Conservation (phyloP, 768 basidiomycete genomes). For the Guyanaporus albipodus region DNA sequence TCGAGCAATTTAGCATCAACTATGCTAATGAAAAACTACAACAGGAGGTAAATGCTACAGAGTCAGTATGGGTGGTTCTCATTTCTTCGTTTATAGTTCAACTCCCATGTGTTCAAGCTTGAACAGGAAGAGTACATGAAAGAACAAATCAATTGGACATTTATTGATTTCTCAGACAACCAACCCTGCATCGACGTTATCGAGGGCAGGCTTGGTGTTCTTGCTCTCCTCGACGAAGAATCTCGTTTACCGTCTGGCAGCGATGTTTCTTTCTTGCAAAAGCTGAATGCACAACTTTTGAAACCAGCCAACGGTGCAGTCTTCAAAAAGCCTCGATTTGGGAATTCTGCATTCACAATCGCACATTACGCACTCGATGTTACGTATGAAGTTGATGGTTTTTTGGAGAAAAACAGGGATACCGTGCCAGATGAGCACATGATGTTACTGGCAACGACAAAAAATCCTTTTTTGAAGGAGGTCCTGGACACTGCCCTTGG, state of each 20-base stretch:
- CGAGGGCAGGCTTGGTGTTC: slow-evolving; percentile 93
- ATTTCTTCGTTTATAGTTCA: slow-evolving; percentile 59
- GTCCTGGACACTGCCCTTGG: slow-evolving; percentile 88
- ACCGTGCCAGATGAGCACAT: slow-evolving; percentile 99
- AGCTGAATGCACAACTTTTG: slow-evolving; percentile 78
- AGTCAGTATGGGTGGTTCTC: slow-evolving; percentile 5
- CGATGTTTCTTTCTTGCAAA: slow-evolving; percentile 89
- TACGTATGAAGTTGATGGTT: slow-evolving; percentile 97
- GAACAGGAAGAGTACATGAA: slow-evolving; percentile 99
- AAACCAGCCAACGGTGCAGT: slow-evolving; percentile 84
- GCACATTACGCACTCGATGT: slow-evolving; percentile 98
- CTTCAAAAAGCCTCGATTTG: slow-evolving; percentile 99
- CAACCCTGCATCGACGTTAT: slow-evolving; percentile 99
- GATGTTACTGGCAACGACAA: slow-evolving; percentile 76
- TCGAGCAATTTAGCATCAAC: slow-evolving; percentile 99
- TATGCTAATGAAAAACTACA: slow-evolving; percentile 98
- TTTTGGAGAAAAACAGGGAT: slow-evolving; percentile 98
- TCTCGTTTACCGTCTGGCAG: slow-evolving; percentile 93
- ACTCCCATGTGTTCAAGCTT: slow-evolving; percentile 98
- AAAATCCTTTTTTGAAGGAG: slow-evolving; percentile 91
- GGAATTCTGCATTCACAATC: slow-evolving; percentile 94
- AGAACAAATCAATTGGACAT: slow-evolving; percentile 99
- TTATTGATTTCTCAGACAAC: slow-evolving; percentile 99
- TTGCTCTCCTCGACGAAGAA: slow-evolving; percentile 95
- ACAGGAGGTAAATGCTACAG: slow-evolving; percentile 69